A percentile compares a stretch with the other conserved stretches of the same genome.
Conservation (phyloP, 768 basidiomycete genomes). For the Cytidiella melzeri region DNA sequence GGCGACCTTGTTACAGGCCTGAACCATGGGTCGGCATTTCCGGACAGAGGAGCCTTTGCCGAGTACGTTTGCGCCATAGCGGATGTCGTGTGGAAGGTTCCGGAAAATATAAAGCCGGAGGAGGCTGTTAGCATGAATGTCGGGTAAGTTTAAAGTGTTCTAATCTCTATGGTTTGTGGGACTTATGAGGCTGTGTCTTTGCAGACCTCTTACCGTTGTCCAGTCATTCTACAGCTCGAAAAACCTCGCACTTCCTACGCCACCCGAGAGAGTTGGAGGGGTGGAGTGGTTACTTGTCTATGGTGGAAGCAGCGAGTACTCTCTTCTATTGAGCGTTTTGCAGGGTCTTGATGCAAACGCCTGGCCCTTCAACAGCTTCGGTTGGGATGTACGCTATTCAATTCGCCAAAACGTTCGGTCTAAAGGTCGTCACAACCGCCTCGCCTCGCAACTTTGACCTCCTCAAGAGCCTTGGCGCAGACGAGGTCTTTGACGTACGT, state of each 20-base stretch:
- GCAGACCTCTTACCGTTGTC: constrained; percentile 18
- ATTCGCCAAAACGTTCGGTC: constrained; percentile 26
- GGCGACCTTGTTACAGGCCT: constrained; percentile 25
- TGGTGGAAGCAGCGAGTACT: constrained; percentile 21
- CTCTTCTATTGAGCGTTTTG: neutral
- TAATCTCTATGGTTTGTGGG: no score
- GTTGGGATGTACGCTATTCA: constrained; percentile 31
- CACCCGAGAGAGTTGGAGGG: constrained; percentile 9
- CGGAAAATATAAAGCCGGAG: constrained; percentile 16
- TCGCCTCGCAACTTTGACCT: constrained; percentile 32
- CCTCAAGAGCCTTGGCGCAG: constrained; percentile 32
- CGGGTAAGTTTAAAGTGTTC: no score
- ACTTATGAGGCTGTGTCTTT: no score
- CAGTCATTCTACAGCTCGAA: constrained; percentile 21
- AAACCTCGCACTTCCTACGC: constrained; percentile 18
- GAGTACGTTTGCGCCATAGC: constrained; percentile 22
- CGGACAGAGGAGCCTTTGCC: constrained; percentile 21
- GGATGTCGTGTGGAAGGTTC: constrained; percentile 20
- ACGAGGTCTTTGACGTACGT: constrained; percentile 25
- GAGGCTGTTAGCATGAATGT: constrained; percentile 16
- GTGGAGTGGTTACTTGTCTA: constrained; percentile 22
- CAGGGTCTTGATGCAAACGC: neutral
- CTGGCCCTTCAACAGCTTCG: constrained; percentile 20
- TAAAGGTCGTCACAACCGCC: constrained; percentile 29
- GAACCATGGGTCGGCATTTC: constrained; percentile 20